phyloP scores from a whole-genome alignment of 768 basidiomycete genomes.

The Lyophyllum atratum region DNA sequence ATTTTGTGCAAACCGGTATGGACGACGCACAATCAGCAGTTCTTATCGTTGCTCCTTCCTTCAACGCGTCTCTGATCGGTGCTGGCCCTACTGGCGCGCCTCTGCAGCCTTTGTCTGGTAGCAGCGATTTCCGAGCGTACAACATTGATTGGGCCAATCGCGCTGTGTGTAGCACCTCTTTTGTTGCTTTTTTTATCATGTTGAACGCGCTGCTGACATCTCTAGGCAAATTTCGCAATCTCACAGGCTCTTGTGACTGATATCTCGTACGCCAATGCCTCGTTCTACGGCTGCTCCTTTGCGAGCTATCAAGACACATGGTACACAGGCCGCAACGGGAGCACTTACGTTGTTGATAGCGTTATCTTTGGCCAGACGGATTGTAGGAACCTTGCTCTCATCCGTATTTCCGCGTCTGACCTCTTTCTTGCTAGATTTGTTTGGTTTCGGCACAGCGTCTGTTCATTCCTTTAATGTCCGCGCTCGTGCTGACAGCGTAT shows the following conservation, averaged over 20 bases:
- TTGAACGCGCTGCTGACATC: neutral
- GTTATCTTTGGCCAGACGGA: conserved; percentile 66
- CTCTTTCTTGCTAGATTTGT: conserved; percentile 42
- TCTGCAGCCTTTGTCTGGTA: conserved; percentile 52
- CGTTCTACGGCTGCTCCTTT: conserved; percentile 65
- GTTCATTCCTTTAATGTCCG: conserved; percentile 13
- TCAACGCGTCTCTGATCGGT: conserved; percentile 59
- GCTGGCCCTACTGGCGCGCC: conserved; percentile 61
- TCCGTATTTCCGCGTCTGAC: neutral
- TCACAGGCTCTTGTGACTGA: conserved; percentile 64
- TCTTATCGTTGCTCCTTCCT: conserved; percentile 56
- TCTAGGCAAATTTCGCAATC: conserved; percentile 55
- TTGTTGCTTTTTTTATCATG: neutral
- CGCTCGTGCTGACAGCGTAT: neutral
- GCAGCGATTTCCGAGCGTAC: conserved; percentile 60
- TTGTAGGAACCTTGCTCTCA: conserved; percentile 38
- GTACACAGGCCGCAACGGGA: conserved; percentile 60
- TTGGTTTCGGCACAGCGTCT: conserved; percentile 63
- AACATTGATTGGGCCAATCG: conserved; percentile 70
- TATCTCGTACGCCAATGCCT: conserved; percentile 66
- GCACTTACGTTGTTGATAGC: conserved; percentile 62
- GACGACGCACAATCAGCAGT: conserved; percentile 64
- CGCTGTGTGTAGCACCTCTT: conserved; percentile 51
- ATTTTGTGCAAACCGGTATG: conserved; percentile 40
- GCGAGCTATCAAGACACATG: conserved; percentile 68